phyloP scores from a whole-genome alignment of 225 moss, liverwort and hornwort genomes.

The Asterella californica region DNA sequence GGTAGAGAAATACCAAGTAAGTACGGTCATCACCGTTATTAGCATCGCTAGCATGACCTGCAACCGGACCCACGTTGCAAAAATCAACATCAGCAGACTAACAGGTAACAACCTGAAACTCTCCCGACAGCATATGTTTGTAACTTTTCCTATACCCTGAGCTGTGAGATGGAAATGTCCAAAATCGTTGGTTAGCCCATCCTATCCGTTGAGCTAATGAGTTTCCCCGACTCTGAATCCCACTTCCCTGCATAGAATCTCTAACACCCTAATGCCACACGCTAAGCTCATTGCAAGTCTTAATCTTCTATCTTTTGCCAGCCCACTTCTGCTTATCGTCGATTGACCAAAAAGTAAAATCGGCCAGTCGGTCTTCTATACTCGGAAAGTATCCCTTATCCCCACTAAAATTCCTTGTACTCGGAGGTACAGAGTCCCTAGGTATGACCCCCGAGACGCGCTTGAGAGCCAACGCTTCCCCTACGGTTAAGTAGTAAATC shows the following conservation, averaged over 20 bases:
- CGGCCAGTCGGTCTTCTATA: background rate
- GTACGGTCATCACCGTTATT: slow-evolving; percentile 40
- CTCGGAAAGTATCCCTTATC: background rate
- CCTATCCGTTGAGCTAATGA: background rate
- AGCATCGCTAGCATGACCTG: slow-evolving; percentile 46
- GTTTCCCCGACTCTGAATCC: background rate
- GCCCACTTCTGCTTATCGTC: background rate
- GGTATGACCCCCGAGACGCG: too few species aligned
- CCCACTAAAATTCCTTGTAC: background rate
- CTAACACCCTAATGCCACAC: background rate
- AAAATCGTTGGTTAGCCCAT: too few species aligned
- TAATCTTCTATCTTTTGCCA: background rate
- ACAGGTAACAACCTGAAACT: background rate
- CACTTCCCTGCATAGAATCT: background rate
- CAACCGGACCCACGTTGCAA: slow-evolving; percentile 1
- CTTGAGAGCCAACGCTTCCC: background rate
- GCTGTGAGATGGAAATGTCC: too few species aligned
- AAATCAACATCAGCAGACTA: background rate
- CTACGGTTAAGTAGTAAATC: background rate
- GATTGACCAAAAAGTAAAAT: background rate
- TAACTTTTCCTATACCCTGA: background rate
- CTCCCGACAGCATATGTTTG: background rate
- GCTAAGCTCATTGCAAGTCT: background rate
- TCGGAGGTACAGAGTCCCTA: too few species aligned
- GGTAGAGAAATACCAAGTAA: slow-evolving; percentile 50